Conservation (phyloP, 2,329 filamentous ascomycete species). For the Graphilbum ipis-grandicollis region DNA sequence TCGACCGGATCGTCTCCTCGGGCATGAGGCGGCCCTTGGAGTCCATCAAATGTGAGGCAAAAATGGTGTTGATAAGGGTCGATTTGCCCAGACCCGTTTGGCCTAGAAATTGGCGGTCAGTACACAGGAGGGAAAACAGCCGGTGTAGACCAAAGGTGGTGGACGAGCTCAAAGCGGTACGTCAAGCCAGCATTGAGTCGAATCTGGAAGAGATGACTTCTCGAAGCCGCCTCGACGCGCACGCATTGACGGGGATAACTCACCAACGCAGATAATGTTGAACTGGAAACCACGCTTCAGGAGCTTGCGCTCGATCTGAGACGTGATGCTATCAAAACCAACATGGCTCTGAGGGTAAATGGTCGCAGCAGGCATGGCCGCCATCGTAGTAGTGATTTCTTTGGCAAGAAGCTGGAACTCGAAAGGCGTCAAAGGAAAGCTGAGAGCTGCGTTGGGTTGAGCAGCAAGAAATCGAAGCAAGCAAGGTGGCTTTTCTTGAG, state of each 20-base stretch:
- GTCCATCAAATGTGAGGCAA: constrained; percentile 97
- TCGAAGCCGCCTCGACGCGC: too few species aligned
- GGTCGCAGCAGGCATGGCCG: constrained; percentile 49
- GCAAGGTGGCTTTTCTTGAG: too few species aligned
- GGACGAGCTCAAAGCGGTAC: too few species aligned
- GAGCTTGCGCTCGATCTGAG: constrained; percentile 98
- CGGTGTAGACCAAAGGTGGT: too few species aligned
- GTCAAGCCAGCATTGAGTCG: too few species aligned
- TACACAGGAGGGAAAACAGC: too few species aligned
- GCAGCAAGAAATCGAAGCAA: too few species aligned
- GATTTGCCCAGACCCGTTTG: constrained; percentile 98
- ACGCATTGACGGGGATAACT: too few species aligned
- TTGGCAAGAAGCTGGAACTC: too few species aligned
- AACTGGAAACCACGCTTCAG: constrained; percentile 99
- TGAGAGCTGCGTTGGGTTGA: constrained; percentile 4
- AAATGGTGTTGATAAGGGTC: constrained; percentile 99
- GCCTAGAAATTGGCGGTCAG: constrained; percentile 32
- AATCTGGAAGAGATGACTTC: too few species aligned
- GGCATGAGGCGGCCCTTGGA: constrained; percentile 90
- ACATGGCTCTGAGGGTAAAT: constrained; percentile 94
- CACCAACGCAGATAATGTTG: constrained; percentile 92
- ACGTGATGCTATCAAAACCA: constrained; percentile 99
- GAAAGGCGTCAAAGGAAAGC: too few species aligned
- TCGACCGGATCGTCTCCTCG: constrained; percentile 83
- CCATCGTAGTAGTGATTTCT: constrained; percentile 23